Percentiles rank a stretch among this genome's conserved stretches.
phyloP scores from a whole-genome alignment of 2,329 filamentous ascomycete genomes.

The Fusarium sp. region DNA sequence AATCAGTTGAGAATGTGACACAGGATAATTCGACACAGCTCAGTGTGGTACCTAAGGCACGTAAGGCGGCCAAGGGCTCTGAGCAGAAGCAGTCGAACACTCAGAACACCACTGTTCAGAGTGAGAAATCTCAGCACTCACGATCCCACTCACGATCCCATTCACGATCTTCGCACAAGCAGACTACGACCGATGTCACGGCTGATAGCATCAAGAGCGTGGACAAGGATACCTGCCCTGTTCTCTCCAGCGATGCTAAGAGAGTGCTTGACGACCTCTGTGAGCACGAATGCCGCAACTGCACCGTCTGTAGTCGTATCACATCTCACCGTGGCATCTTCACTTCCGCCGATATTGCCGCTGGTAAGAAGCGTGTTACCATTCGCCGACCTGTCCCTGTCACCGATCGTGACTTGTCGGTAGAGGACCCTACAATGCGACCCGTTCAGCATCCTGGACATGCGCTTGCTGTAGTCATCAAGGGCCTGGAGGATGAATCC shows the following conservation, averaged over 20 bases:
- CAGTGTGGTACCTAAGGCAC: conserved; percentile 42
- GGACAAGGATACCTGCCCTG: conserved; percentile 53
- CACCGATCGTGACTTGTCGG: conserved; percentile 66
- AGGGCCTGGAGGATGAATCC: conserved; percentile 83
- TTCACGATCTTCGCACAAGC: conserved; percentile 44
- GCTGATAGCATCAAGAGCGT: conserved; percentile 39
- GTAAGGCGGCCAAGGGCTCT: conserved; percentile 34
- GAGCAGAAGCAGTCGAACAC: conserved; percentile 35
- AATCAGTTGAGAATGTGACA: conserved; percentile 49
- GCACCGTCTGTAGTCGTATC: conserved; percentile 67
- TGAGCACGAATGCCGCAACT: conserved; percentile 66
- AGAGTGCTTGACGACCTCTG: conserved; percentile 65
- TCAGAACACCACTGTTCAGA: conserved; percentile 38
- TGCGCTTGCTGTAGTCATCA: conserved; percentile 85
- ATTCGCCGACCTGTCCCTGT: conserved; percentile 74
- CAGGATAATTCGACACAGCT: conserved; percentile 51
- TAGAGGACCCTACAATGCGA: conserved; percentile 68
- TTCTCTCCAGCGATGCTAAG: conserved; percentile 63
- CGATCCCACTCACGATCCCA: conserved; percentile 42
- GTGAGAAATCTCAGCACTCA: conserved; percentile 41
- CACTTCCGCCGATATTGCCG: conserved; percentile 51
- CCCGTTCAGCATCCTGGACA: conserved; percentile 75
- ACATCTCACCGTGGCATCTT: conserved; percentile 56
- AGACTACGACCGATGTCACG: conserved; percentile 39
- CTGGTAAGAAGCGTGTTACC: conserved; percentile 68